Evolutionary conservation across 176 grass and related monocot species (phyloP).

Genomic region (Ampelocalamus luodianensis): DNA sequence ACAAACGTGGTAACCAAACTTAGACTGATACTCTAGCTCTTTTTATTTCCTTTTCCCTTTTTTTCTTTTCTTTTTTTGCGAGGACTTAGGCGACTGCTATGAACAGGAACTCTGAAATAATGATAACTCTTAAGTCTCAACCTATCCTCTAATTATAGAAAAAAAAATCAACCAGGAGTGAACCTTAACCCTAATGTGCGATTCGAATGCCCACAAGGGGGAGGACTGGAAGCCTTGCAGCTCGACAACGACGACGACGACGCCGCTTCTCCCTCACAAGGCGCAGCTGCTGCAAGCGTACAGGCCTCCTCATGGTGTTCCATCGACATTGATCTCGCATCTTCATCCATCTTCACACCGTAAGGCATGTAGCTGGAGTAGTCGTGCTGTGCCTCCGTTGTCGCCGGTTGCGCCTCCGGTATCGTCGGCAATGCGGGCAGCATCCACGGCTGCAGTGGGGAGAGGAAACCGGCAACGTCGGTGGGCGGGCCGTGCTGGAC

Average conservation of each 20-base stretch:
- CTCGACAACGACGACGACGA: background rate
- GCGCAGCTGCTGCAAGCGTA: background rate
- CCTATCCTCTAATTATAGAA: background rate
- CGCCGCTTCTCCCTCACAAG: background rate
- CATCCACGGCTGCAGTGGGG: background rate
- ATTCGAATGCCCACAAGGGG: background rate
- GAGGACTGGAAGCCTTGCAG: background rate
- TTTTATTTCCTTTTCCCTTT: too few species aligned
- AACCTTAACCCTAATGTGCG: conserved; percentile 3
- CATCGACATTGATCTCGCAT: background rate
- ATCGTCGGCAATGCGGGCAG: background rate
- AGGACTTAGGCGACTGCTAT: too few species aligned
- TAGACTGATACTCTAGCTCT: too few species aligned
- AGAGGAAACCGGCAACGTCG: background rate
- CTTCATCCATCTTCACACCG: background rate
- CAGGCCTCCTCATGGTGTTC: background rate
- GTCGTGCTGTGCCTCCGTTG: background rate
- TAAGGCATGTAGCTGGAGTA: background rate
- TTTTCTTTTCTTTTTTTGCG: too few species aligned
- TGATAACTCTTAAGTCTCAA: background rate
- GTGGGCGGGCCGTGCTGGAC: background rate
- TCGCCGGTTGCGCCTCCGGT: background rate
- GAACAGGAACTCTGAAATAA: too few species aligned
- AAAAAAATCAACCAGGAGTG: background rate
- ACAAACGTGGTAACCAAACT: background rate